These are phyloP conservation scores for Saccharomyces hybrid DNA, from an alignment of 1,139 yeast species.

Conservation along the genomic window DNA sequence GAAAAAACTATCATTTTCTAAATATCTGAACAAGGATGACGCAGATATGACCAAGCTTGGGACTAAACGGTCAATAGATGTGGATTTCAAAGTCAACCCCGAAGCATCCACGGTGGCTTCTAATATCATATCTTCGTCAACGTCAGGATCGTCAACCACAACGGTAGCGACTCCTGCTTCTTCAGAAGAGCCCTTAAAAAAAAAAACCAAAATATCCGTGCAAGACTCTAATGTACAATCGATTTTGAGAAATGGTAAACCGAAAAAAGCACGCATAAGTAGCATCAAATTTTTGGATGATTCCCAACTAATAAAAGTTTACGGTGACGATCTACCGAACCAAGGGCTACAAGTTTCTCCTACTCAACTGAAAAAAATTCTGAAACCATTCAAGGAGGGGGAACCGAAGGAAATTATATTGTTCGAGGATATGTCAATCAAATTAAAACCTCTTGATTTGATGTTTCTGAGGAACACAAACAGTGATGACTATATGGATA, in stretches of 20 bases:
- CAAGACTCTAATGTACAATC: constrained; percentile 12
- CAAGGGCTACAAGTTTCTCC: constrained; percentile 28
- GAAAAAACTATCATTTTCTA: constrained; percentile 32
- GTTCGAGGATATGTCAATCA: constrained; percentile 10
- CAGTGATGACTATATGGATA: constrained; percentile 20
- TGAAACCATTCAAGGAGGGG: constrained; percentile 31
- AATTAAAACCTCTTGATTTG: constrained; percentile 1
- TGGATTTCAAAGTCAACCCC: constrained; percentile 2
- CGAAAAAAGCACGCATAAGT: constrained; percentile 7
- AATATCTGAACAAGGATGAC: constrained; percentile 29
- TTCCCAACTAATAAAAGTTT: constrained; percentile 23
- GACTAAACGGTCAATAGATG: constrained; percentile 13
- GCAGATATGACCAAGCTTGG: constrained; percentile 8
- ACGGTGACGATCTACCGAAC: constrained; percentile 30
- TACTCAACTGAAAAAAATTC: constrained; percentile 24
- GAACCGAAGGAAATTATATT: constrained; percentile 28
- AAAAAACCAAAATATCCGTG: background rate
- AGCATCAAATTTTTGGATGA: constrained; percentile 25
- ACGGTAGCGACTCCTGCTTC: constrained; percentile 3
- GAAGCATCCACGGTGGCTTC: background rate
- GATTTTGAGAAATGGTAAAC: constrained; percentile 15
- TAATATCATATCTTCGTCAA: background rate
- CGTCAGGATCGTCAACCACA: background rate
- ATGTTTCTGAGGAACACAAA: constrained; percentile 8
- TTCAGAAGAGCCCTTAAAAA: constrained; percentile 5